These are phyloP conservation scores for Orbilia brochopaga DNA, from an alignment of 2,329 filamentous ascomycete species.

Conservation along the genomic window DNA sequence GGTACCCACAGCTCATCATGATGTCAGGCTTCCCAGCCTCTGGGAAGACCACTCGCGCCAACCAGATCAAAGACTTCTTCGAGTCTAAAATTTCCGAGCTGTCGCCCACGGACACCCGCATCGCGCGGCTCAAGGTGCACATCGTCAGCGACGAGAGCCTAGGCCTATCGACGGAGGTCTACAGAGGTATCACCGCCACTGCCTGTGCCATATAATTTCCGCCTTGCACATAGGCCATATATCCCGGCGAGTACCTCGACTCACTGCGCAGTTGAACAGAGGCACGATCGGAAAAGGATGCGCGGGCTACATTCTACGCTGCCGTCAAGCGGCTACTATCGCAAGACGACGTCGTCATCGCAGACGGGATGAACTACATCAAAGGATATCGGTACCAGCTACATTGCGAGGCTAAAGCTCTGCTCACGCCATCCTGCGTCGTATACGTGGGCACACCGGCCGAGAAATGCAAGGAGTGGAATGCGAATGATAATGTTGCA, in stretches of 20 bases:
- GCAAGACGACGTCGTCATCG: constrained; percentile 75
- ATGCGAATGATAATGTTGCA: constrained; percentile 62
- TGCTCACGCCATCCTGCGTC: constrained; percentile 76
- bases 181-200: constrained; percentile 39
- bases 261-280: constrained; percentile 48
- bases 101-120: constrained; percentile 36
- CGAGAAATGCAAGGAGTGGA: constrained; percentile 63
- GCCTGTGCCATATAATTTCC: not conserved
- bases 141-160: constrained; percentile 52
- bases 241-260: constrained; percentile 23
- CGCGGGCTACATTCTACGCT: constrained; percentile 74
- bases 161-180: constrained; percentile 48
- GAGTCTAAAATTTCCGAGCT: constrained; percentile 63
- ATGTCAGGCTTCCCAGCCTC: constrained; percentile 71
- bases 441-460: constrained; percentile 62
- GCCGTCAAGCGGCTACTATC: constrained; percentile 78
- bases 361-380: constrained; percentile 85
- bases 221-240: not conserved
- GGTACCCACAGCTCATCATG: constrained; percentile 67
- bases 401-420: constrained; percentile 81
- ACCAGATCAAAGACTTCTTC: constrained; percentile 71
- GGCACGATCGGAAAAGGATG: constrained; percentile 72
- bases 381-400: constrained; percentile 89
- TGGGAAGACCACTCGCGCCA: constrained; percentile 71
- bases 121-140: constrained; percentile 51